A percentile compares a stretch with the other conserved stretches of the same genome.
phyloP scores from a whole-genome alignment of 1,284 basidiomycete species.

The Gomphus sp. region DNA sequence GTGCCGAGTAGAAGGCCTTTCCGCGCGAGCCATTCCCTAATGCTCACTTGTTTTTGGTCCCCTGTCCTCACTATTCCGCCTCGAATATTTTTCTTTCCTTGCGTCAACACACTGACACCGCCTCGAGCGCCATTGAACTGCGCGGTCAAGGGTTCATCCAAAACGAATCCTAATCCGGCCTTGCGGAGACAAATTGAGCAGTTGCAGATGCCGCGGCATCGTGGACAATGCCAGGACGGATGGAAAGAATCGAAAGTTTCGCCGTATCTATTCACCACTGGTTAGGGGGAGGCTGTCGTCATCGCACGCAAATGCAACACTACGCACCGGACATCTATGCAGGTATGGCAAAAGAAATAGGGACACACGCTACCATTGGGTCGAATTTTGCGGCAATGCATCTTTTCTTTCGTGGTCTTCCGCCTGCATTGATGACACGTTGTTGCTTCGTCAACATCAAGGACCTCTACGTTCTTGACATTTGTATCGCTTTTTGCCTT shows the following conservation, averaged over 20 bases:
- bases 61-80: neutral
- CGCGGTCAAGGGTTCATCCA: neutral
- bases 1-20: neutral
- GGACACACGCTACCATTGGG: neutral
- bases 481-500: neutral
- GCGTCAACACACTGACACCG: neutral
- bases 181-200: conserved; percentile 7
- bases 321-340: conserved; percentile 6
- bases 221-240: conserved; percentile 2
- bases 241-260: conserved; percentile 1
- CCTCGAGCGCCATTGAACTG: neutral
- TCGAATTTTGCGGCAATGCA: neutral
- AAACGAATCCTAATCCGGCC: conserved; percentile 4
- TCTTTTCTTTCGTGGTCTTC: neutral
- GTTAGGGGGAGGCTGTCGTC: neutral
- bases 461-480: neutral
- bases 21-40: conserved; percentile 2
- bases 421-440: conserved; percentile 8
- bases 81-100: neutral
- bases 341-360: neutral
- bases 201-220: conserved; percentile 6
- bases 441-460: neutral
- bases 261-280: conserved; percentile 1
- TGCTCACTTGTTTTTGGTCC: neutral
- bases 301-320: neutral